Evolutionary conservation across 2,329 filamentous ascomycete species (phyloP).

Genomic region (Hansfordia pulvinata): DNA sequence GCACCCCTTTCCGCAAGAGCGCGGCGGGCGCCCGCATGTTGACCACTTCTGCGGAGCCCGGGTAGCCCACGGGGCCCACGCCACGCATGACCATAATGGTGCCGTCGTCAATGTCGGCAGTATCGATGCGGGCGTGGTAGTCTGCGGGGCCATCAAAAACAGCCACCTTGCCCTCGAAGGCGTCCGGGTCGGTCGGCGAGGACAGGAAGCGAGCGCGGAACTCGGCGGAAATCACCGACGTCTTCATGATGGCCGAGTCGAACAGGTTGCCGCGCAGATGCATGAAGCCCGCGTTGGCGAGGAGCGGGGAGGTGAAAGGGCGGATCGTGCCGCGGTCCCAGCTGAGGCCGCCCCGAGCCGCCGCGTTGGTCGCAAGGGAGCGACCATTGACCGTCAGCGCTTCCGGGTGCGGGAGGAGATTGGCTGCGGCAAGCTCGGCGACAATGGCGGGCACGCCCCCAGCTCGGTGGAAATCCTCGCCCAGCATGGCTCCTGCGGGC

Average conservation of each 20-base stretch:
- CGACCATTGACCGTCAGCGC: slow-evolving; percentile 31
- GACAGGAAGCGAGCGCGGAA: slow-evolving; percentile 30
- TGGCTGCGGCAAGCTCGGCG: slow-evolving; percentile 34
- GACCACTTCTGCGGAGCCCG: slow-evolving; percentile 35
- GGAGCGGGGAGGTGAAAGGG: slow-evolving; percentile 28
- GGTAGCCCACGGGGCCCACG: slow-evolving; percentile 32
- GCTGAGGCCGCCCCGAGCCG: slow-evolving; percentile 26
- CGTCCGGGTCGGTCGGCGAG: slow-evolving; percentile 28
- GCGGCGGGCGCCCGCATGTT: slow-evolving; percentile 34
- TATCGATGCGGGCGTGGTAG: slow-evolving; percentile 27
- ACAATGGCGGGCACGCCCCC: slow-evolving; percentile 38
- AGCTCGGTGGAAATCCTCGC: slow-evolving; percentile 39
- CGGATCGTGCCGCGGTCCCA: slow-evolving; percentile 35
- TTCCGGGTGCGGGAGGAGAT: slow-evolving; percentile 25
- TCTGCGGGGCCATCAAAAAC: slow-evolving; percentile 38
- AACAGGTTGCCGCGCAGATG: slow-evolving; percentile 33
- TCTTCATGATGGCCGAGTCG: slow-evolving; percentile 39
- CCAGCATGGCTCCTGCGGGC: slow-evolving; percentile 35
- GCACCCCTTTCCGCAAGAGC: slow-evolving; percentile 28
- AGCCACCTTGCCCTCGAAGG: slow-evolving; percentile 29
- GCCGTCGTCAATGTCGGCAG: slow-evolving; percentile 22
- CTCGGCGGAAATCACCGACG: slow-evolving; percentile 30
- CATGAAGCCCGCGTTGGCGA: slow-evolving; percentile 34
- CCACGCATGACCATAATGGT: slow-evolving; percentile 35
- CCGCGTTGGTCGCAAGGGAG: slow-evolving; percentile 26